Evolutionary conservation across 202 grass and related monocot species (phyloP).

Genomic region (Setaria italica): DNA sequence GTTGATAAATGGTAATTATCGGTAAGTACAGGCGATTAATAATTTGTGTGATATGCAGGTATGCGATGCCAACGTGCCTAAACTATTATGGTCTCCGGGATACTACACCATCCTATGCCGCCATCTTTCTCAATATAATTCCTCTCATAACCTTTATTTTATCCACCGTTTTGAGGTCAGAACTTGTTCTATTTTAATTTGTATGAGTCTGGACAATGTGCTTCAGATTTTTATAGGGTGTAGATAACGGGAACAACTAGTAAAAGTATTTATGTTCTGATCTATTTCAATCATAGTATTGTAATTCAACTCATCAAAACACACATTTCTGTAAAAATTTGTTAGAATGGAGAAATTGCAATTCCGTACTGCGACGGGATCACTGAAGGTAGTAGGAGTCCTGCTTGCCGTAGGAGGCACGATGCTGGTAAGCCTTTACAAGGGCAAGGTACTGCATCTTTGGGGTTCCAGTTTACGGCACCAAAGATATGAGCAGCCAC

Average conservation of each 20-base stretch:
- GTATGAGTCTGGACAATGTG: neutral
- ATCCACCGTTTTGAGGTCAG: slow-evolving; percentile 19
- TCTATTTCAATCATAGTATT: neutral
- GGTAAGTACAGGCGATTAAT: neutral
- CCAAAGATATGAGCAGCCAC: neutral
- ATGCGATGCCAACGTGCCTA: slow-evolving; percentile 22
- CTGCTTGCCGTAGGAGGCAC: slow-evolving; percentile 48
- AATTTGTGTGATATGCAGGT: neutral
- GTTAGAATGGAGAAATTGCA: slow-evolving; percentile 44
- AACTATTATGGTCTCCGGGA: slow-evolving; percentile 36
- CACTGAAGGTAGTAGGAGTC: slow-evolving; percentile 41
- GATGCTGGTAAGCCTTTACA: slow-evolving; percentile 42
- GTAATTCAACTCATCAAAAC: neutral
- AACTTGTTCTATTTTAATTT: neutral
- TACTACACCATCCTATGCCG: slow-evolving; percentile 25
- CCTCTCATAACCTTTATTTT: slow-evolving; percentile 27
- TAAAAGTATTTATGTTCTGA: neutral
- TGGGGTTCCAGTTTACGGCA: slow-evolving; percentile 32
- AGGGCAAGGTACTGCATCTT: slow-evolving; percentile 41
- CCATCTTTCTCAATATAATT: slow-evolving; percentile 27
- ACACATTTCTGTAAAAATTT: neutral
- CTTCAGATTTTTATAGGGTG: neutral
- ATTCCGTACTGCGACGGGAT: slow-evolving; percentile 12
- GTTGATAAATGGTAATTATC: too few species aligned
- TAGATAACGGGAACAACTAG: neutral